Base-by-base conservation (phyloP, 306 rosid genomes). In the Hippophae rhamnoides region DNA sequence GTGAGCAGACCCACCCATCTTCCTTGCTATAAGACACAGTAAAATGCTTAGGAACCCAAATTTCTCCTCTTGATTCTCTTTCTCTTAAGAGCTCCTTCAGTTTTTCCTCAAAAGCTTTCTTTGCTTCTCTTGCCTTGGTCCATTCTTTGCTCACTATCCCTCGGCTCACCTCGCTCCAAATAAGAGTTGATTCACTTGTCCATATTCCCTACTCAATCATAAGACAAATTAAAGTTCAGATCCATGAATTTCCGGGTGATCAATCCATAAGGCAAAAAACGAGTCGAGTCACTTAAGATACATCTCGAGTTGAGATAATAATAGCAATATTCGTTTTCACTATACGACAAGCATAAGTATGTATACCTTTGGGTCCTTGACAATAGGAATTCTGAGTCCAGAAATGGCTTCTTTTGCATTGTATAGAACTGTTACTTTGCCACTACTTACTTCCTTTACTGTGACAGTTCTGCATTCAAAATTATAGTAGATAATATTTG, bases 11-110 rank as follows among this genome's bases (percentile, higher is more conserved):
- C 97, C 95, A 92, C 25, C 90, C 95, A 13, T 53, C 60, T 69
- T 88, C 95, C 66, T 86, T 82, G 65, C 38, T 78, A 46, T 76
- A 62, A 57, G 85, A 74, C 45, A 80, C 77, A 10, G 18, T 56
- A 67, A 88, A 92, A 84, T 88, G 89, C 42, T 80, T 86, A 5
- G 97, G 87, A 69, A 50, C 67, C 96, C 96, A 92, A 10, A 72
- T 78, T 69, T 86, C 81, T 5, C 78, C 74, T 64, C 56, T 85
- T 53, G 85, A 66, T 13, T 69, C 76, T 68, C 82, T 85, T 43
- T 82, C 90, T 80, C 71, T 77, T 43, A 31, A 5, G 0, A 81
- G 62, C 65, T 75, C 77, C 59, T 96, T 82, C 51, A 85, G 95
- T 47, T 66, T 82, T 51, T 83, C 99, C 66, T 92, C 96, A 46